These are phyloP conservation scores for Metarhizium humberi DNA, from an alignment of 2,329 filamentous ascomycete species.

Conservation along the genomic window DNA sequence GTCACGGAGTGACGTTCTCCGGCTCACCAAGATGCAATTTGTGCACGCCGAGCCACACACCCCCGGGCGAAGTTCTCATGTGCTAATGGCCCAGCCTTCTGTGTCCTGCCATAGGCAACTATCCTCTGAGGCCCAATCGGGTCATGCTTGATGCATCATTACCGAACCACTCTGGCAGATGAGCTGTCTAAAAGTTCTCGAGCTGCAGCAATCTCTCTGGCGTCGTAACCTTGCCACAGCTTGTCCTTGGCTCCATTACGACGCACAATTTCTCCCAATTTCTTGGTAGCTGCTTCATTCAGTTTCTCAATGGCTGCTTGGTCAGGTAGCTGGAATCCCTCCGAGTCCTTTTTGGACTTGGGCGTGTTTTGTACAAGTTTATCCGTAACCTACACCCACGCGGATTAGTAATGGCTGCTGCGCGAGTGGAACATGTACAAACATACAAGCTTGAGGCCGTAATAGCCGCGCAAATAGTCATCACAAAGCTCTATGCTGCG, in stretches of 20 bases:
- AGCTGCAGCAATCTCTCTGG: conserved; percentile 62
- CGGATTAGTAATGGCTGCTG: conserved; percentile 1
- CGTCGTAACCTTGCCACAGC: conserved; percentile 64
- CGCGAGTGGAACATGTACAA: not conserved
- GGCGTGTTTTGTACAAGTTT: conserved; percentile 35
- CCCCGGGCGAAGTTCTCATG: not conserved
- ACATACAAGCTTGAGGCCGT: conserved; percentile 73
- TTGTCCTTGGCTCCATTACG: conserved; percentile 49
- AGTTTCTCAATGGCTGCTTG: conserved; percentile 54
- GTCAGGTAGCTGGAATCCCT: conserved; percentile 45
- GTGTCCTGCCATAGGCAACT: not conserved
- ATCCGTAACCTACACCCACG: conserved; percentile 34
- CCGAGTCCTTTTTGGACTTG: conserved; percentile 38
- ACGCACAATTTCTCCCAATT: conserved; percentile 68
- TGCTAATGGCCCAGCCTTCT: not conserved
- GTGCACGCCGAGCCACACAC: not conserved
- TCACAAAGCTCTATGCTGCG: conserved; percentile 91
- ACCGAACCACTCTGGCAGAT: conserved; percentile 34
- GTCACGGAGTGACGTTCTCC: not conserved
- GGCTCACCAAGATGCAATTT: not conserved
- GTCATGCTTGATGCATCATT: conserved; percentile 6
- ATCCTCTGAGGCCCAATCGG: not conserved
- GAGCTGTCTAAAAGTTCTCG: conserved; percentile 55
- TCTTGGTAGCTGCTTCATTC: conserved; percentile 62
- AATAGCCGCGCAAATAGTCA: conserved; percentile 84